Base-by-base conservation (phyloP, 176 grass and related monocot genomes). In the Rhynchospora breviuscula region DNA sequence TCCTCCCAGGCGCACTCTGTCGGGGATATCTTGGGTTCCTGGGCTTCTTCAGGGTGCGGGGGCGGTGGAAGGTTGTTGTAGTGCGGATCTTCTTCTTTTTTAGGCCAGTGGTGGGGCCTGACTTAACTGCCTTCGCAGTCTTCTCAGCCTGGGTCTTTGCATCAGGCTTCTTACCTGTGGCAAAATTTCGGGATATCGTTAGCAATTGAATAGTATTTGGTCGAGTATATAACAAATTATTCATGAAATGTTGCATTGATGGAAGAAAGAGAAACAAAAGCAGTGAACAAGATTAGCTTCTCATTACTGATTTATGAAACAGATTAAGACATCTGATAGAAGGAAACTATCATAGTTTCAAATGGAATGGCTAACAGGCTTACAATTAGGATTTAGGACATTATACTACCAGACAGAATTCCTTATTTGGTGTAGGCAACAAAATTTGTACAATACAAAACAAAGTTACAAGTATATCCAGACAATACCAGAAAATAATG, bases 61-160 rank as follows among this genome's bases (percentile, higher is more conserved):
- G 88, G n/a, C 90, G 83, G 80, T 94, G 92, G 79, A 94, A 91
- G 22, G 90, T 94, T 15, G 91, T 90, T 0, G 85, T 84, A 0
- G 92, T 94, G 47, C 90, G 85, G 70, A 91, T 88, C 81, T 94
- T 94, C 86, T 94, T 94, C 14, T 89, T 85, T 68, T 89, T 94
- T 74, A 88, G 90, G 51, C 44, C 61, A 7, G 74, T 69, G 14
- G 56, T 33, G 15, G 67, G 7, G 14, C 92, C 89, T 51, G 90
- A 84, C 80, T 94, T 94, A 5, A 94, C 89, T 59, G 92, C 89
- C 88, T 94, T 94, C 23, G 92, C 92, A 57, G 87, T 90, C 75
- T 94, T 94, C 84, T 91, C 74, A 8, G 92, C 92, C 29, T 94
- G 87, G 31, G 81, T 3, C 87, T 94, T 94, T 81, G 44, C 85